Conservation (phyloP, 345 rosid species). For the Moricandia moricandioides region DNA sequence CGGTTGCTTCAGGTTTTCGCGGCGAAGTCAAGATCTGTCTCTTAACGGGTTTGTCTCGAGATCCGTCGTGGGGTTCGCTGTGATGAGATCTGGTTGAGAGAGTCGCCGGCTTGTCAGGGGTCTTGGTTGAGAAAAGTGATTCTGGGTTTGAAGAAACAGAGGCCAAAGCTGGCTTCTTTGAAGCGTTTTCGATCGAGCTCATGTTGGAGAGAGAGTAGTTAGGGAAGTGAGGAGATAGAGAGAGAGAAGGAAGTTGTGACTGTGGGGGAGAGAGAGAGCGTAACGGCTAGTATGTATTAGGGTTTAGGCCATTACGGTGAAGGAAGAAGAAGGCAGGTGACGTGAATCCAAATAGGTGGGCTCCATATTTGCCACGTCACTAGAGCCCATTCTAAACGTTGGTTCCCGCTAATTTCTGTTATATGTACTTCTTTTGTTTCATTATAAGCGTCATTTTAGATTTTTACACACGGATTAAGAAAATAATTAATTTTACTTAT, state of each 20-base stretch:
- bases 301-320: constrained; percentile 17
- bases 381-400: constrained; percentile 50
- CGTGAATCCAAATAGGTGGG: not conserved
- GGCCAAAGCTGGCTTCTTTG: constrained; percentile 33
- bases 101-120: constrained; percentile 46
- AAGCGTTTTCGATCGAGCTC: constrained; percentile 40
- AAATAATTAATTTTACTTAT: too few relatives aligned
- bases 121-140: constrained; percentile 34
- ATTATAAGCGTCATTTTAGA: too few relatives aligned
- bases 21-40: constrained; percentile 47
- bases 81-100: constrained; percentile 40
- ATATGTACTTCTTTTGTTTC: too few relatives aligned
- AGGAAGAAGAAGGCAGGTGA: constrained; percentile 4
- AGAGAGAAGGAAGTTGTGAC: not conserved
- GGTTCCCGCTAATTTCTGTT: constrained; percentile 48
- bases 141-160: constrained; percentile 12
- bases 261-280: constrained; percentile 7
- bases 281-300: constrained; percentile 21
- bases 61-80: constrained; percentile 8
- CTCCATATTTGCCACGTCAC: constrained; percentile 39
- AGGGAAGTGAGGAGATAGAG: not conserved
- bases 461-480: too few relatives aligned
- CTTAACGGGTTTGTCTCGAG: constrained; percentile 34
- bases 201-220: constrained; percentile 21
- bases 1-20: constrained; percentile 1